Percentiles rank a stretch among this genome's conserved stretches.
These are phyloP conservation scores for Amniculicola lignicola DNA, from an alignment of 495 filamentous ascomycete species.

Conservation along the genomic window DNA sequence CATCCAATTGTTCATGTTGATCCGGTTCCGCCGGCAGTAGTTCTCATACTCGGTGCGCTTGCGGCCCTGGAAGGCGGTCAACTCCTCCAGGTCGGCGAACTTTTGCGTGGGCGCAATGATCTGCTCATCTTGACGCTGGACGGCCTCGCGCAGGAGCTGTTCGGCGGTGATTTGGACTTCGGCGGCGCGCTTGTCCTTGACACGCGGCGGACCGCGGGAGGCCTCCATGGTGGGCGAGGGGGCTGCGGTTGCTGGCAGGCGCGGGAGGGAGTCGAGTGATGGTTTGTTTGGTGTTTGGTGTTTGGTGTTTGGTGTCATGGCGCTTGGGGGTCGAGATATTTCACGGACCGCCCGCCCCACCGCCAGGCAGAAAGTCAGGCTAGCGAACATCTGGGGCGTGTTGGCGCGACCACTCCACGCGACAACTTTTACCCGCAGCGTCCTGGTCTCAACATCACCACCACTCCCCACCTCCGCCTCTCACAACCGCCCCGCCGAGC, in stretches of 20 bases:
- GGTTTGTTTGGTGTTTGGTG: background rate
- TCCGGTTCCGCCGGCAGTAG: conserved; percentile 90
- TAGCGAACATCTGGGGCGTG: too few relatives aligned
- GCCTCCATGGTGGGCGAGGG: conserved; percentile 68
- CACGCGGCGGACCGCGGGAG: conserved; percentile 87
- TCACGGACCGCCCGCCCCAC: conserved; percentile 1
- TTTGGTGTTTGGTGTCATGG: background rate
- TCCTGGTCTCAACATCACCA: too few relatives aligned
- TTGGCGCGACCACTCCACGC: too few relatives aligned
- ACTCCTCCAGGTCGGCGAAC: conserved; percentile 94
- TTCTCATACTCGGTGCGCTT: conserved; percentile 97
- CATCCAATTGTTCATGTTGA: conserved; percentile 99
- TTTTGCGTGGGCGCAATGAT: conserved; percentile 89
- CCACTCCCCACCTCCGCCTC: too few relatives aligned
- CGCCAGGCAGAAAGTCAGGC: conserved; percentile 24
- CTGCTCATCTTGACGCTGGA: conserved; percentile 89
- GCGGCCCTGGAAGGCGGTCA: conserved; percentile 94
- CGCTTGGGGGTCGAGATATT: conserved; percentile 4
- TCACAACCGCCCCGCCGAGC: too few relatives aligned
- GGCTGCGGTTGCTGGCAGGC: background rate
- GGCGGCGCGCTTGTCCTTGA: conserved; percentile 90
- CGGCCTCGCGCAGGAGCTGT: conserved; percentile 95
- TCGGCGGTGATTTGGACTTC: conserved; percentile 82
- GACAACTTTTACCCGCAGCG: too few relatives aligned
- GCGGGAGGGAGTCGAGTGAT: background rate